Percentiles rank a stretch among this genome's conserved stretches.
Conservation (phyloP, 148 eudicot species). For the Persicaria maculosa region DNA sequence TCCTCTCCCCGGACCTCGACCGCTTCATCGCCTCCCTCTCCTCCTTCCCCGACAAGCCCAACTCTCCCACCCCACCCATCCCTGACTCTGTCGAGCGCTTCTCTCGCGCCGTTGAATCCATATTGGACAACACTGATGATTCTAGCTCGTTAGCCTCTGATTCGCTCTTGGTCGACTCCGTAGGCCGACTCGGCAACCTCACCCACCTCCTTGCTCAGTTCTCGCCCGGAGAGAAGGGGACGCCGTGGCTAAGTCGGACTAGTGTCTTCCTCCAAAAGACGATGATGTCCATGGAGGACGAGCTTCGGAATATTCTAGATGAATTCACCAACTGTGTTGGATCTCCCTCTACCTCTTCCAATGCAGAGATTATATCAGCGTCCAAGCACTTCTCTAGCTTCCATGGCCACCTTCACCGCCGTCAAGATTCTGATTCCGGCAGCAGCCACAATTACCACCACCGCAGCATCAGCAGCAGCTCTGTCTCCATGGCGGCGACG, state of each 20-base stretch:
- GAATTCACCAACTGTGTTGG: constrained; percentile 8
- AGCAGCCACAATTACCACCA: neutral
- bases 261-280: constrained; percentile 25
- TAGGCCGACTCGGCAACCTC: constrained; percentile 8
- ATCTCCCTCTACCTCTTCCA: neutral
- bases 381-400: neutral
- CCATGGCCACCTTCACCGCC: neutral
- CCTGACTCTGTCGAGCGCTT: neutral
- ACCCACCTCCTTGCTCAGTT: neutral
- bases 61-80: neutral
- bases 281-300: constrained; percentile 36
- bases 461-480: neutral
- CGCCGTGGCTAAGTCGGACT: constrained; percentile 3
- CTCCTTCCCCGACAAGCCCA: neutral
- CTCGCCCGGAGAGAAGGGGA: neutral
- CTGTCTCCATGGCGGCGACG: neutral
- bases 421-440: constrained; percentile 10
- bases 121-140: neutral
- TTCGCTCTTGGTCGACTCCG: neutral
- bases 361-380: neutral
- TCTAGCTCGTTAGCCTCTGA: neutral
- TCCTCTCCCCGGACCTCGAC: neutral
- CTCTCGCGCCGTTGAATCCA: neutral
- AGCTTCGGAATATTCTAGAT: constrained; percentile 29
- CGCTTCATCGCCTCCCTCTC: constrained; percentile 8